Percentiles rank a stretch among this genome's conserved stretches.
Evolutionary conservation across 768 basidiomycete genomes (phyloP).

Genomic region (Ramaria sp.): DNA sequence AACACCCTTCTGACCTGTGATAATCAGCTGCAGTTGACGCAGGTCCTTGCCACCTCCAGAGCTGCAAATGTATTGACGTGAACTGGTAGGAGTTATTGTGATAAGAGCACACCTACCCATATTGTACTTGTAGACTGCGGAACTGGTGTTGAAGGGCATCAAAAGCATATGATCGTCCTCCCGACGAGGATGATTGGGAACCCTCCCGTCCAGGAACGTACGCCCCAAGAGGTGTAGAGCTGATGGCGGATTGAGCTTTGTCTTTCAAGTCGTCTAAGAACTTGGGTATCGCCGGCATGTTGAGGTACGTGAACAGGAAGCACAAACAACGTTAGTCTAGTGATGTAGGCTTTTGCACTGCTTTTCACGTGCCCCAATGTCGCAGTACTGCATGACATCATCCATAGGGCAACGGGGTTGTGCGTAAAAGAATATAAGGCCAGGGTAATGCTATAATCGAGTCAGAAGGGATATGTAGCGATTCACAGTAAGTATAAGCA

Average conservation of each 20-base stretch:
- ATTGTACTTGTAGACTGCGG: conserved; percentile 64
- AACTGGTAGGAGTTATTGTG: not conserved
- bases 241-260: conserved; percentile 66
- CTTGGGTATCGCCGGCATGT: conserved; percentile 35
- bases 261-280: conserved; percentile 62
- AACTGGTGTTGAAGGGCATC: conserved; percentile 64
- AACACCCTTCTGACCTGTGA: conserved; percentile 69
- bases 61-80: not conserved
- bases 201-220: conserved; percentile 33
- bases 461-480: not conserved
- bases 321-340: not conserved
- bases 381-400: not conserved
- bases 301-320: not conserved
- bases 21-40: conserved; percentile 51
- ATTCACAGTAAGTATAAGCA: not conserved
- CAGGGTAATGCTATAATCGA: not conserved
- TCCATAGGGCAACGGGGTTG: not conserved
- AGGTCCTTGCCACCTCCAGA: conserved; percentile 7
- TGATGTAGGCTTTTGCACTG: not conserved
- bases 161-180: conserved; percentile 41
- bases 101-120: conserved; percentile 36
- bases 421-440: not conserved
- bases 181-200: not conserved
- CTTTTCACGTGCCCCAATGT: not conserved
- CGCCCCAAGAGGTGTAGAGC: conserved; percentile 45